Base-by-base conservation (phyloP, 805 yeast genomes). In the Zygotorulaspora florentina region DNA sequence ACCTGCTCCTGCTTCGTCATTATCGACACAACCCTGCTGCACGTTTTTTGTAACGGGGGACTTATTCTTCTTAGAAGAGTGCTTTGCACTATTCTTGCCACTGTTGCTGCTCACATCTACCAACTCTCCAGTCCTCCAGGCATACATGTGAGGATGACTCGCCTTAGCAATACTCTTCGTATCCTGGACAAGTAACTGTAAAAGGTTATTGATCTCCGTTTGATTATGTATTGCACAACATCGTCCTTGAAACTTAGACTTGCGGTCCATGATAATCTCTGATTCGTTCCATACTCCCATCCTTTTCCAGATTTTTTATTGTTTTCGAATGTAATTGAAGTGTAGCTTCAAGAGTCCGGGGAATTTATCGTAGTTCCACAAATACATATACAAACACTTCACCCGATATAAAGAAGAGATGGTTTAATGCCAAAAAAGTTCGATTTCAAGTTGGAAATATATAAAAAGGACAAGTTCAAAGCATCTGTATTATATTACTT, bases 1-100 rank as follows among this genome's bases (percentile, higher is more conserved):
- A 0, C 93, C 95, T 0, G 90, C 85, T 1, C 89, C 90, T 5
- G 77, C 72, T 57, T 87, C 96, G 0, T 90, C 89, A 57, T 81
- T 72, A 61, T 87, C 95, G 39, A 72, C 64, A 46, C 69, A 75
- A 2, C 90, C 91, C 59, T 83, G 87, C 40, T 76, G 64, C 2
- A 59, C 33, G 40, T 57, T 55, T 12, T 16, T 15, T 11, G 27
- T 27, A 8, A 25, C 34, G n/a, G 31, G 15, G 6, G 17, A 4
- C 17, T 33, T 47, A 7, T 39, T 41, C 18, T 38, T 45, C 12
- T 47, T 52, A 18, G 34, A 42, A 7, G 44, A 45, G 2, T 46
- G 45, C 31, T 53, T 46, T 26, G 34, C 34, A 27, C 16, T 18
- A 12, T 46, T 45, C 30, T 45, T 49, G 27, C 34, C 48, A 8